A percentile compares a stretch with the other conserved stretches of the same genome.
Evolutionary conservation across 169 alveolate species (phyloP).

Genomic region (Plasmodium adleri): DNA sequence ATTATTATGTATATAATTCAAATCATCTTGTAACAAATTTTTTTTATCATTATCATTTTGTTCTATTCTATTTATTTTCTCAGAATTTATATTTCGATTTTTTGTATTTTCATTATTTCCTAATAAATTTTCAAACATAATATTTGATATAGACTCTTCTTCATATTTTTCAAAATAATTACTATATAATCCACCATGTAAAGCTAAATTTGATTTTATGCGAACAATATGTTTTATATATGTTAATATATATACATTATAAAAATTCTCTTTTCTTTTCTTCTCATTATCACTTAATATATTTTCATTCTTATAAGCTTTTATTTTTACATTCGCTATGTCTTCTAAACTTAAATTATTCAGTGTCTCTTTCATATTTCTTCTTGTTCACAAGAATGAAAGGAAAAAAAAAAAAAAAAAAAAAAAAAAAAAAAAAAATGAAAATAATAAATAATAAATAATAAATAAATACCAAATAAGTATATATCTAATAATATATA

Average conservation of each 20-base stretch:
- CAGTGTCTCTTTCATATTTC: constrained; percentile 20
- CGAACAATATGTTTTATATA: constrained; percentile 70
- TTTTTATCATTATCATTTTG: not conserved
- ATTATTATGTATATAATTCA: not conserved
- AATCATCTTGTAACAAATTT: not conserved
- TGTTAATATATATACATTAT: constrained; percentile 54
- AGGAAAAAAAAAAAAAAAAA: too few relatives aligned
- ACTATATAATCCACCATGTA: constrained; percentile 71
- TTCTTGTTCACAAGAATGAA: too few relatives aligned
- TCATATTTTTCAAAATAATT: constrained; percentile 70
- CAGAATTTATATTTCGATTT: not conserved
- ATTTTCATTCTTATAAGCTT: constrained; percentile 43
- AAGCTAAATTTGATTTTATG: constrained; percentile 54
- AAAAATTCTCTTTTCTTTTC: constrained; percentile 16
- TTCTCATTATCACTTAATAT: constrained; percentile 13
- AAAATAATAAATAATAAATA: too few relatives aligned
- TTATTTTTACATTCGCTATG: constrained; percentile 68
- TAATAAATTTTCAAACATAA: constrained; percentile 38
- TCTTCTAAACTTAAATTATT: constrained; percentile 28
- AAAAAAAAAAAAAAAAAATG: too few relatives aligned
- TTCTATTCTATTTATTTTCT: not conserved
- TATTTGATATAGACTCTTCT: constrained; percentile 63
- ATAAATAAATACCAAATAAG: too few relatives aligned
- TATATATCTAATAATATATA: too few relatives aligned
- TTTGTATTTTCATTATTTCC: constrained; percentile 3